phyloP scores from a whole-genome alignment of 2,329 filamentous ascomycete genomes.

The Clonostachys chloroleuca region DNA sequence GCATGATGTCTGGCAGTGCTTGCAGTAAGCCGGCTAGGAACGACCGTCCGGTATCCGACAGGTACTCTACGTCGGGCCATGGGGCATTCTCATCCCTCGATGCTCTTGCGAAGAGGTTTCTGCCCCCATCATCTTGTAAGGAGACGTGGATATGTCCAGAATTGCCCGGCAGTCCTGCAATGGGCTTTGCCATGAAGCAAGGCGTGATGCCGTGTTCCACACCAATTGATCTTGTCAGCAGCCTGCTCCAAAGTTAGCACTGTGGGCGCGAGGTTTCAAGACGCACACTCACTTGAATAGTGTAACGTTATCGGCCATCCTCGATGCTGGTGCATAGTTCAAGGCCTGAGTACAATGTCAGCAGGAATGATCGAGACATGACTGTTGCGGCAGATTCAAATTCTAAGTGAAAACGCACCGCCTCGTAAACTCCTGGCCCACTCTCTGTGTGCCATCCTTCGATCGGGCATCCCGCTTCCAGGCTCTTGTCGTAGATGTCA shows the following conservation, averaged over 20 bases:
- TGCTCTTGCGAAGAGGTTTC: conserved; percentile 63
- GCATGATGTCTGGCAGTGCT: conserved; percentile 71
- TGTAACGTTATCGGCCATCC: conserved; percentile 63
- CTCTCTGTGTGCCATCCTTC: conserved; percentile 85
- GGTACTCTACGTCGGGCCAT: conserved; percentile 55
- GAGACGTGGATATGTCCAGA: conserved; percentile 75
- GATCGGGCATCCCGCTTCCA: conserved; percentile 65
- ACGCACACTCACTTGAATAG: conserved; percentile 58
- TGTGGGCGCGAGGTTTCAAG: conserved; percentile 17
- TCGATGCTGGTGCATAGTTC: neutral
- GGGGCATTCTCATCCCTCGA: conserved; percentile 53
- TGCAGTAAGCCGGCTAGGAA: conserved; percentile 69
- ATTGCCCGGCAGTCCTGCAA: conserved; percentile 67
- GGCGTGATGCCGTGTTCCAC: conserved; percentile 69
- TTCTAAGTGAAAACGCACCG: conserved; percentile 1
- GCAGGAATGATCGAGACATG: conserved; percentile 34
- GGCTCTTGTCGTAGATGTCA: conserved; percentile 67
- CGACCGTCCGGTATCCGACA: conserved; percentile 66
- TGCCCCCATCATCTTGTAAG: conserved; percentile 56
- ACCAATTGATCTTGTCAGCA: conserved; percentile 59
- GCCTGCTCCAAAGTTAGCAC: conserved; percentile 1
- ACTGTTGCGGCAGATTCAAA: conserved; percentile 10
- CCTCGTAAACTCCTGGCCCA: conserved; percentile 53
- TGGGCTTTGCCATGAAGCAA: conserved; percentile 76
- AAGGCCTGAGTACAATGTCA: neutral